Percentiles rank a stretch among this genome's conserved stretches.
These are phyloP conservation scores for Pseudogymnoascus sp. DNA, from an alignment of 2,329 filamentous ascomycete species.

Conservation along the genomic window DNA sequence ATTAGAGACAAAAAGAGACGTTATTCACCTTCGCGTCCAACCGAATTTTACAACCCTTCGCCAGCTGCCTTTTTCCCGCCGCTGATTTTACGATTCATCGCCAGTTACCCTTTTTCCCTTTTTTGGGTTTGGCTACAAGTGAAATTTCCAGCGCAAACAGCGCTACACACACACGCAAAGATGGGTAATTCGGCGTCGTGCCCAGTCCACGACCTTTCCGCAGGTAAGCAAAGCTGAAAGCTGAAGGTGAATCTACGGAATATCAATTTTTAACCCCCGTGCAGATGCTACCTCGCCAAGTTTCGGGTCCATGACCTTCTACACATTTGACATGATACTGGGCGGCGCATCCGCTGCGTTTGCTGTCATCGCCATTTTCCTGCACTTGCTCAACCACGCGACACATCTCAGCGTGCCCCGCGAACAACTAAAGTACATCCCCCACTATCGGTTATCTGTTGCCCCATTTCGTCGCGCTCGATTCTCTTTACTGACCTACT, in stretches of 20 bases:
- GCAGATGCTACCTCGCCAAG: neutral
- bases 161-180: neutral
- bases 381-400: neutral
- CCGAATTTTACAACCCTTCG: neutral
- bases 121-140: neutral
- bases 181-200: neutral
- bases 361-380: neutral
- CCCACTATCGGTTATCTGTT: neutral
- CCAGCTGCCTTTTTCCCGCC: too few relatives aligned
- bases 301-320: neutral
- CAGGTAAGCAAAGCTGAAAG: neutral
- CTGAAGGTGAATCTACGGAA: neutral
- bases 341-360: neutral
- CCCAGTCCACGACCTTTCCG: neutral
- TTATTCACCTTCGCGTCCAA: neutral
- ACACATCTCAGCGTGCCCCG: neutral
- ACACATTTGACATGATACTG: neutral
- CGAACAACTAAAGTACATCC: neutral
- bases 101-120: neutral
- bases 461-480: neutral
- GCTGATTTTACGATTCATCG: neutral
- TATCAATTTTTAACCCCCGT: neutral
- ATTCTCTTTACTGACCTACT: neutral
- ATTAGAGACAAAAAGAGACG: neutral
- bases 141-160: neutral